These are phyloP conservation scores for Amanita molliuscula DNA, from an alignment of 768 basidiomycete species.

Conservation along the genomic window DNA sequence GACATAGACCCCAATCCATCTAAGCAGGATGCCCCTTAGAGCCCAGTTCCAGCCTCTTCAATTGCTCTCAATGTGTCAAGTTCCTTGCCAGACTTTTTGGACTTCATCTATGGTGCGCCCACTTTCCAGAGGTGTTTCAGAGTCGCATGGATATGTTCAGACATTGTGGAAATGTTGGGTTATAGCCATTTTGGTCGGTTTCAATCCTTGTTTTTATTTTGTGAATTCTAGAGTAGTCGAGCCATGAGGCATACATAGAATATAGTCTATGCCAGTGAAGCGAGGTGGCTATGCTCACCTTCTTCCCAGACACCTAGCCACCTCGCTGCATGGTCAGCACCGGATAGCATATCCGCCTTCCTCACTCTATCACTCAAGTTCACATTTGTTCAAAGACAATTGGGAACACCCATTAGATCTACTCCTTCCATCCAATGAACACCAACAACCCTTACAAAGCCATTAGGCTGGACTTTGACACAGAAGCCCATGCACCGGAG, in stretches of 20 bases:
- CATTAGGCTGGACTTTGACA: background rate
- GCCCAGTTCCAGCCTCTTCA: no score
- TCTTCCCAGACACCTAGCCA: background rate
- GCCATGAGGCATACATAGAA: background rate
- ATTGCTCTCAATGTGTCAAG: no score
- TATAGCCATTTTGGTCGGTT: no score
- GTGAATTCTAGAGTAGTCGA: background rate
- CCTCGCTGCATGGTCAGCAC: background rate
- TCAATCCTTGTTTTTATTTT: no score
- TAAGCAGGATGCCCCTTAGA: no score
- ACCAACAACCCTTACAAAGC: background rate
- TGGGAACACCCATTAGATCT: background rate
- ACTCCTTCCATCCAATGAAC: background rate
- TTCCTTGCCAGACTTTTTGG: no score
- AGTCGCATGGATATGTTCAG: no score
- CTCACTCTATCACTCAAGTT: background rate
- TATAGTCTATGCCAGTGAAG: background rate
- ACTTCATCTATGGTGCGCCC: no score
- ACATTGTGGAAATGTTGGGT: no score
- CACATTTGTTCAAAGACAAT: background rate
- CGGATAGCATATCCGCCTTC: background rate
- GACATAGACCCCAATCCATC: no score
- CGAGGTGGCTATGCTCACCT: background rate
- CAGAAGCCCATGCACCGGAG: background rate
- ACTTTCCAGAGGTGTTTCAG: no score